Percentiles rank a stretch among this genome's conserved stretches.
Conservation (phyloP, 768 basidiomycete species). For the Termitomyces sp. region DNA sequence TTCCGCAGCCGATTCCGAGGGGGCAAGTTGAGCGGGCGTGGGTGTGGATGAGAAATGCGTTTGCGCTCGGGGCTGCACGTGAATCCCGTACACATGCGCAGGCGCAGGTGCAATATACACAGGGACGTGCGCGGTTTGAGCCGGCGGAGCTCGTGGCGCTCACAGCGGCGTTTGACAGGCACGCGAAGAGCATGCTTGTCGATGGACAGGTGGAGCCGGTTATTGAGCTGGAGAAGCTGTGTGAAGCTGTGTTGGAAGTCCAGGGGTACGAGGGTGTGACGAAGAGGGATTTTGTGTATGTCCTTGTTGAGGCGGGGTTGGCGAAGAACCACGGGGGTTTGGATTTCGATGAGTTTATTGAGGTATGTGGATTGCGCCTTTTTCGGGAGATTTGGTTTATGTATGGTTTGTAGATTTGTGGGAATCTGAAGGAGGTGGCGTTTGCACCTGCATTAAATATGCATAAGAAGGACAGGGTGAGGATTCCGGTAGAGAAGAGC, state of each 20-base stretch:
- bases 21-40: slow-evolving; percentile 22
- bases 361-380: slow-evolving; percentile 43
- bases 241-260: slow-evolving; percentile 38
- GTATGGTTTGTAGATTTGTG: slow-evolving; percentile 54
- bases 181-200: slow-evolving; percentile 18
- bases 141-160: slow-evolving; percentile 37
- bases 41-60: slow-evolving; percentile 25
- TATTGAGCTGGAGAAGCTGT: slow-evolving; percentile 34
- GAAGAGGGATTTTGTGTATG: slow-evolving; percentile 40
- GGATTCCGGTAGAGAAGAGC: slow-evolving; percentile 39
- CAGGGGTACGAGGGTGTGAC: slow-evolving; percentile 48
- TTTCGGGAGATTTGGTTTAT: slow-evolving; percentile 11
- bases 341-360: slow-evolving; percentile 82
- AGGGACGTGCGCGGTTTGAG: slow-evolving; percentile 40
- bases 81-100: too few species aligned
- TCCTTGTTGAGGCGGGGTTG: slow-evolving; percentile 60
- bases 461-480: slow-evolving; percentile 26
- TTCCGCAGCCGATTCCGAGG: slow-evolving; percentile 20
- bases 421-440: slow-evolving; percentile 63
- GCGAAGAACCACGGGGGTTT: slow-evolving; percentile 39
- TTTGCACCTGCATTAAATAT: slow-evolving; percentile 29
- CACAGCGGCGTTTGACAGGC: slow-evolving; percentile 30
- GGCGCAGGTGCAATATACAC: background rate
- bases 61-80: too few species aligned
- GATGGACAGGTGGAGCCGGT: slow-evolving; percentile 26